Evolutionary conservation across 108 stramenopile genomes (phyloP).

Genomic region (Skeletonema tropicum): DNA sequence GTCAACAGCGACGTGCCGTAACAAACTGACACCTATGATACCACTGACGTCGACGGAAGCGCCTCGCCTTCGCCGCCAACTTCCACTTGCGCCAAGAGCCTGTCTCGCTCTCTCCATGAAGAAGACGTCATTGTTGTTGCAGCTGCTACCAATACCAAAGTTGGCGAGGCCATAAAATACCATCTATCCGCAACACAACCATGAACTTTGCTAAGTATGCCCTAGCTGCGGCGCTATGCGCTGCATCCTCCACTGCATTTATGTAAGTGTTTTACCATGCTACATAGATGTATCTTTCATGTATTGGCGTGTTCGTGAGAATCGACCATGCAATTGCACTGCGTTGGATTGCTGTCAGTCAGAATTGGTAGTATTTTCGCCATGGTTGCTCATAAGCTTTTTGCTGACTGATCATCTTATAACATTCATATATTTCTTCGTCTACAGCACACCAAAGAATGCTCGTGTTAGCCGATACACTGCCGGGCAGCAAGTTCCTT

Average conservation of each 20-base stretch:
- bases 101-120: too few species aligned
- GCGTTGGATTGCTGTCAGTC: neutral
- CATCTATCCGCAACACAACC: neutral
- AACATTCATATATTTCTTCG: neutral
- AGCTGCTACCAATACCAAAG: neutral
- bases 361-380: neutral
- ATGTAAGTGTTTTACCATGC: constrained; percentile 32
- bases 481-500: constrained; percentile 16
- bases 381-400: neutral
- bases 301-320: neutral
- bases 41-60: constrained; percentile 1
- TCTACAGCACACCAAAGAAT: constrained; percentile 26
- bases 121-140: neutral
- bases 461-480: constrained; percentile 26
- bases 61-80: too few species aligned
- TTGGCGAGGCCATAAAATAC: neutral
- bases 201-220: constrained; percentile 52
- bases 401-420: neutral
- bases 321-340: neutral
- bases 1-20: too few species aligned
- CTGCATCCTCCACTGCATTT: constrained; percentile 49
- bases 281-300: neutral
- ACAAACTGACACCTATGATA: too few species aligned
- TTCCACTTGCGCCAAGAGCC: too few species aligned
- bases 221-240: constrained; percentile 53